Evolutionary conservation across 768 basidiomycete species (phyloP), one percentile per base, ranked within the genome.

Genomic region (Inosperma sp.): DNA sequence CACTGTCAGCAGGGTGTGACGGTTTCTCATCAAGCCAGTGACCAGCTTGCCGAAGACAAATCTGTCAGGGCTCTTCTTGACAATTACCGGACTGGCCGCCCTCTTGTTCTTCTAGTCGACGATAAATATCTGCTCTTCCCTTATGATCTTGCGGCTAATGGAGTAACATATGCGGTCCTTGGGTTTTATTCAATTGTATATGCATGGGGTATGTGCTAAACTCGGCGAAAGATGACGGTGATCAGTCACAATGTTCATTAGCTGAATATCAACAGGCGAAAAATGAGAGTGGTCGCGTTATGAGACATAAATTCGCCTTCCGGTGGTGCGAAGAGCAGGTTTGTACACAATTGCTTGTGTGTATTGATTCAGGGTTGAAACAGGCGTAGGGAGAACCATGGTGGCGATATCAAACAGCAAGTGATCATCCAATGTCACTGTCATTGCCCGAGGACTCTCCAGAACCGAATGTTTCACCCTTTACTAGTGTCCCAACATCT

Each of bases 241-340:
- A 33, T 53, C 36, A 10, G 14, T 30, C 34, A 41, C 39, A 12
- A 41, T 12, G 7, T 19, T 22, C 21, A 41, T 6, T 49, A 86
- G 87, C 85, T 36, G 87, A 89, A 68, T 78, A 76, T 51, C 80
- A 88, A 58, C 59, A 72, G 1, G 68, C 78, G 5, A 65, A 64
- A 8, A 81, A 78, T 52, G 66, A 69, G 14, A 64, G 58, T 26
- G 77, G 78, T 9, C 69, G 66, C n/a, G 79, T 87, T n/a, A 75
- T 88, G 10, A 73, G 88, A 6, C 88, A 81, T 62, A 92, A 91
- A 62, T 90, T 92, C 58, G 82, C 84, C 4, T 92, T 92, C 56
- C 84, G 85, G 57, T 92, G 88, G 88, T 88, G 86, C 55, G 78
- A 83, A 53, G 77, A 73, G 35, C 89, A 91, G 69, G 86, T 66